Evolutionary conservation across 1,139 yeast genomes (phyloP).

Genomic region (Yamadazyma aaseri): DNA sequence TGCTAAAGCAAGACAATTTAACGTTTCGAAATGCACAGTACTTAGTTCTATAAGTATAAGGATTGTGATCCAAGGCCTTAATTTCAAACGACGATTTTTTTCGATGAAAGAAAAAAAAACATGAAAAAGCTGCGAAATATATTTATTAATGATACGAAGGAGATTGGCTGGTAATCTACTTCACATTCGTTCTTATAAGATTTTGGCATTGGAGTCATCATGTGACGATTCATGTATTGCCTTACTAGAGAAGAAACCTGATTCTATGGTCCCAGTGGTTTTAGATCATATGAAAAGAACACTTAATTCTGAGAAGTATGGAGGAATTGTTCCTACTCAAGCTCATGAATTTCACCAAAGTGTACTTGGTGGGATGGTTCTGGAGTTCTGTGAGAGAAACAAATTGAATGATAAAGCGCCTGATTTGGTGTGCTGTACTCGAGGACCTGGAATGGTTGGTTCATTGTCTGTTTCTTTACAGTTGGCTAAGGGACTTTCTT

Average conservation of each 20-base stretch:
- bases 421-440: constrained; percentile 81
- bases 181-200: constrained; percentile 59
- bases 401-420: constrained; percentile 41
- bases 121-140: not conserved
- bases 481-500: constrained; percentile 78
- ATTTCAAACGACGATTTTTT: too few relatives aligned
- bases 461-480: constrained; percentile 80
- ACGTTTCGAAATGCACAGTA: too few relatives aligned
- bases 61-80: too few relatives aligned
- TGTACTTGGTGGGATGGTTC: constrained; percentile 35
- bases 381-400: constrained; percentile 27
- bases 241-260: constrained; percentile 50
- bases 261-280: constrained; percentile 41
- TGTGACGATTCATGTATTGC: constrained; percentile 96
- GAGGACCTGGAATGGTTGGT: constrained; percentile 98
- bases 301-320: constrained; percentile 60
- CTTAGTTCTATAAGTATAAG: too few relatives aligned
- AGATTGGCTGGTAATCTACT: not conserved
- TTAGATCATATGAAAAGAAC: constrained; percentile 66
- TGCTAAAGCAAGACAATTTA: too few relatives aligned
- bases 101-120: not conserved
- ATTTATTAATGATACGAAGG: too few relatives aligned
- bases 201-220: constrained; percentile 85
- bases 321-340: constrained; percentile 87
- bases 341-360: constrained; percentile 80